Evolutionary conservation across 1,139 yeast species (phyloP), one percentile per base, ranked within the genome.

Genomic region (Debaryomyces sp.): DNA sequence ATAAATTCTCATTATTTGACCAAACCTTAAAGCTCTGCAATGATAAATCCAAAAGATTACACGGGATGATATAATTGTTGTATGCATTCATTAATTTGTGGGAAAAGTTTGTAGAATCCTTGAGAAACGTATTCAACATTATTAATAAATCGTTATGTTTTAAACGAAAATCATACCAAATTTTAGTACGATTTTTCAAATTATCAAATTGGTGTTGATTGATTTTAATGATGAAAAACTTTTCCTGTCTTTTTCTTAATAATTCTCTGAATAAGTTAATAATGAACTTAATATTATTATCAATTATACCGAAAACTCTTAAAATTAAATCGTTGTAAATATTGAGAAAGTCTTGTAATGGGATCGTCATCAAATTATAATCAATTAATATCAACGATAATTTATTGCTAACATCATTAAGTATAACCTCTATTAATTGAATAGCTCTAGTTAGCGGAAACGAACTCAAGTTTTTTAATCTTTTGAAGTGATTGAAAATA

Each of bases 371-470:
- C 4, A 74, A 46, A 6, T 63, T 58, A 22, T 54, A 43, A 9
- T 58, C 54, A 2, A 62, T 48, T 34, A 73, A 52, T 2, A 69
- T 53, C 5, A 55, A 47, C 9, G 56, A 49, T 24, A 74, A 54
- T 47, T 66, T 71, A 10, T 47, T 48, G 4, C 64, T 60, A 1
- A 74, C 58, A 48, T 75, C 80, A 33, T 57, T 61, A 17, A 74
- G 50, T 6, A 90, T 66, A 0, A 85, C 77, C 56, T 88, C 96
- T 1, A 85, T 81, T 17, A 90, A 70, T 2, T 78, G 74, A 5
- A 89, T 66, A 1, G 90, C 84, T 41, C 94, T 73, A 36, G 77
- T 67, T 6, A 87, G 70, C 0, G 97, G 96, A 58, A 88, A 88
- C 1, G 80, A 66, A 5, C 81, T 78, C 5, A 81, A 56, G 21